These are phyloP conservation scores for Talaromyces pinophilus DNA, from an alignment of 2,329 filamentous ascomycete species.

Conservation along the genomic window DNA sequence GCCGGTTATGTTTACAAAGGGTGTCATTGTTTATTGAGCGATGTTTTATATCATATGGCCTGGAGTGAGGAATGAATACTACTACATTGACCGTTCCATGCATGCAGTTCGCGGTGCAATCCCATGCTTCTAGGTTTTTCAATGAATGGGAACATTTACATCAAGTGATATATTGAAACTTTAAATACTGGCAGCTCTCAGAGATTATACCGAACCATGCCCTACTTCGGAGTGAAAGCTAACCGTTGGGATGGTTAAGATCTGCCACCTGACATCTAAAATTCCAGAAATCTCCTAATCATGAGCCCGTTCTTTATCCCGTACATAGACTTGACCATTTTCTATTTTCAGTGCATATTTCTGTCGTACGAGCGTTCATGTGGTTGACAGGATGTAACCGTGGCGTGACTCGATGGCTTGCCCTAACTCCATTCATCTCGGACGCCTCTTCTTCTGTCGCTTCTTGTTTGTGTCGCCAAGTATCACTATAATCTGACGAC, in stretches of 20 bases:
- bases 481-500: background rate
- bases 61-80: background rate
- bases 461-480: background rate
- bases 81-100: background rate
- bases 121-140: background rate
- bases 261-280: background rate
- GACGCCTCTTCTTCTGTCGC: background rate
- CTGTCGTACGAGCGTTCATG: background rate
- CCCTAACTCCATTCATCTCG: constrained; percentile 1
- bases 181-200: background rate
- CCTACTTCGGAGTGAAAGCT: background rate
- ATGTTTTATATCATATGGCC: background rate
- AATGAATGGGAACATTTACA: too few relatives aligned
- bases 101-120: background rate
- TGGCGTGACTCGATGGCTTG: constrained; percentile 4
- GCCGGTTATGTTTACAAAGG: too few relatives aligned
- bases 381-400: constrained; percentile 11
- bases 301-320: background rate
- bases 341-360: constrained; percentile 1
- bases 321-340: background rate
- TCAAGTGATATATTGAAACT: constrained; percentile 1
- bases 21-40: too few relatives aligned
- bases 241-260: background rate
- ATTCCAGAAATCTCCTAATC: background rate
- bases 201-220: background rate